Percentiles rank a stretch among this genome's conserved stretches.
Evolutionary conservation across 805 yeast species (phyloP).

Genomic region (Hyphopichia homilentoma): DNA sequence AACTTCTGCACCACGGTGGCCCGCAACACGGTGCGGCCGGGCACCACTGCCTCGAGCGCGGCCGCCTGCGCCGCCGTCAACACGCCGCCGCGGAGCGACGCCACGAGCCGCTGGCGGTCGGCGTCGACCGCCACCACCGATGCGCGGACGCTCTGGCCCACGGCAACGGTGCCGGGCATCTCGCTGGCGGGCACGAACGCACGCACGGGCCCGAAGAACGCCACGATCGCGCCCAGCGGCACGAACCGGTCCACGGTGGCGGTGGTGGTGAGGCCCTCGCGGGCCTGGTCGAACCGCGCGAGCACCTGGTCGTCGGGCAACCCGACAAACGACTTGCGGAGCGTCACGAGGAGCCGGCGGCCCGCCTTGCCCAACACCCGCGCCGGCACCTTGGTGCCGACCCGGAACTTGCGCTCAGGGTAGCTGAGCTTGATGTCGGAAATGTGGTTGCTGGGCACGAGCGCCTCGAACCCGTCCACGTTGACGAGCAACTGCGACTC

Average conservation of each 20-base stretch:
- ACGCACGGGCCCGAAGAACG: constrained; percentile 73
- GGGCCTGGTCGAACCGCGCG: constrained; percentile 33
- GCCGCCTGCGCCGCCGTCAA: constrained; percentile 45
- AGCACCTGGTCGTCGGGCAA: constrained; percentile 54
- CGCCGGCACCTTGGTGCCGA: constrained; percentile 76
- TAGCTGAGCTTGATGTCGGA: constrained; percentile 80
- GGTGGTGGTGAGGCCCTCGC: constrained; percentile 49
- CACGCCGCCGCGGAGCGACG: constrained; percentile 67
- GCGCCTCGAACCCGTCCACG: constrained; percentile 65
- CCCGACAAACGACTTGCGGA: constrained; percentile 80
- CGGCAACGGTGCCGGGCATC: constrained; percentile 79
- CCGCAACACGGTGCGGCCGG: constrained; percentile 60
- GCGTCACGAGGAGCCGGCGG: constrained; percentile 55
- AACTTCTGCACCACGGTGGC: constrained; percentile 70
- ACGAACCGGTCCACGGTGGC: constrained; percentile 74
- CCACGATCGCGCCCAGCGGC: constrained; percentile 75
- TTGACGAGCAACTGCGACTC: constrained; percentile 63
- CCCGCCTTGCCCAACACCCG: constrained; percentile 58
- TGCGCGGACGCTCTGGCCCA: constrained; percentile 81
- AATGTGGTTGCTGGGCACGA: constrained; percentile 71
- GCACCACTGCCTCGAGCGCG: constrained; percentile 43
- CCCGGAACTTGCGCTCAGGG: constrained; percentile 90
- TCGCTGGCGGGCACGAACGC: constrained; percentile 87
- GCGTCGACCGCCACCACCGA: constrained; percentile 57
- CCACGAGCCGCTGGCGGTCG: constrained; percentile 53